Conservation (phyloP, 129 eudicot genomes). For the Smallanthus sonchifolius region DNA sequence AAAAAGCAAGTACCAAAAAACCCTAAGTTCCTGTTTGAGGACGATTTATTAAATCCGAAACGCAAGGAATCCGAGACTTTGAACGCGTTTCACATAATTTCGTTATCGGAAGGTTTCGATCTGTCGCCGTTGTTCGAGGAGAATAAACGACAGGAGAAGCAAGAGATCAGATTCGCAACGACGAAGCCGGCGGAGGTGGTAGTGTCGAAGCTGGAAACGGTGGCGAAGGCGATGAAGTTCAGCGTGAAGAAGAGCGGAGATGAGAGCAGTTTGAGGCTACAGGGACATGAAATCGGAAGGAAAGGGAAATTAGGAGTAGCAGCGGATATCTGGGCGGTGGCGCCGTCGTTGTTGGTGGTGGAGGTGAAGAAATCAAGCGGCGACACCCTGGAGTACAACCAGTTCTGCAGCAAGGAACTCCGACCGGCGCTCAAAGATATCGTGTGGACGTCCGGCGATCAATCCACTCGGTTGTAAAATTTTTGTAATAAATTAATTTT, state of each 20-base stretch:
- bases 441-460: constrained; percentile 37
- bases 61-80: constrained; percentile 46
- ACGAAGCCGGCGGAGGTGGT: constrained; percentile 57
- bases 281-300: constrained; percentile 60
- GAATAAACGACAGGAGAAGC: constrained; percentile 48
- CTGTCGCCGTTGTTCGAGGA: constrained; percentile 89
- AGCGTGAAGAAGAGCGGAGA: constrained; percentile 38
- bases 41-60: constrained; percentile 12
- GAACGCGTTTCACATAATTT: constrained; percentile 89
- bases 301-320: constrained; percentile 69
- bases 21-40: constrained; percentile 20
- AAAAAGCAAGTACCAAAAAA: constrained; percentile 40
- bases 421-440: constrained; percentile 85
- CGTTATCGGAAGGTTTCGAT: constrained; percentile 79
- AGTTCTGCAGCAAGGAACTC: constrained; percentile 75
- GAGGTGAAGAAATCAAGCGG: constrained; percentile 82
- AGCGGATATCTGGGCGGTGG: constrained; percentile 61
- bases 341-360: constrained; percentile 77
- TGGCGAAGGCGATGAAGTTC: constrained; percentile 54
- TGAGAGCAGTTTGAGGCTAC: constrained; percentile 60
- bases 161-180: constrained; percentile 69
- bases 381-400: constrained; percentile 76
- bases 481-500: neutral
- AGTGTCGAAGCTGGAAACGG: constrained; percentile 61
- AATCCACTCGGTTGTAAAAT: neutral